These are phyloP conservation scores for Antrodiella citrinella DNA, from an alignment of 768 basidiomycete genomes.

Conservation along the genomic window DNA sequence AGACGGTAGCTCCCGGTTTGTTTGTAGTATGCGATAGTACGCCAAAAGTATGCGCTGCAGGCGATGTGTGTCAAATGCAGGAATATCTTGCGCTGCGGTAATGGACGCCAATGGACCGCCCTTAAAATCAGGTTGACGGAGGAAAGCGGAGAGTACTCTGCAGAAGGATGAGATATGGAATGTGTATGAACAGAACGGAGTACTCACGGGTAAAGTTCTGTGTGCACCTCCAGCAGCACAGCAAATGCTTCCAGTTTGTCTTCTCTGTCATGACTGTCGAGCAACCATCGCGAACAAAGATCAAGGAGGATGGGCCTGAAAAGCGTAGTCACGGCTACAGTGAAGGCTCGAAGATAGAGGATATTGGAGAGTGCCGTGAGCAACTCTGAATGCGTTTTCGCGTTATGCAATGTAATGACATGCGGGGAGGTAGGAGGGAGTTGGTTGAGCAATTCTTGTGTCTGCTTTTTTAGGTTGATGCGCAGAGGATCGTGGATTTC, in stretches of 20 bases:
- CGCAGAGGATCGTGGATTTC: slow-evolving; percentile 43
- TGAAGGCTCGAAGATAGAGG: slow-evolving; percentile 54
- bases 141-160: slow-evolving; percentile 51
- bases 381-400: slow-evolving; percentile 32
- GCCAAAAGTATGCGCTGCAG: slow-evolving; percentile 68
- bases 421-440: slow-evolving; percentile 37
- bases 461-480: slow-evolving; percentile 52
- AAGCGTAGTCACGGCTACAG: slow-evolving; percentile 47
- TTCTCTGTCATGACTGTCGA: slow-evolving; percentile 38
- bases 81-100: slow-evolving; percentile 20
- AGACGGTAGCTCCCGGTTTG: slow-evolving; percentile 60
- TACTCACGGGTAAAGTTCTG: slow-evolving; percentile 66
- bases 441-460: slow-evolving; percentile 33
- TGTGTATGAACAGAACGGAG: slow-evolving; percentile 4
- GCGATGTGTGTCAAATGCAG: slow-evolving; percentile 31
- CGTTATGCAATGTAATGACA: slow-evolving; percentile 29
- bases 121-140: slow-evolving; percentile 33
- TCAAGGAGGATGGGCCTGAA: slow-evolving; percentile 78
- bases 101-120: slow-evolving; percentile 48
- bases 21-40: slow-evolving; percentile 73
- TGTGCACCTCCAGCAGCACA: slow-evolving; percentile 56
- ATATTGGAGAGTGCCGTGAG: slow-evolving; percentile 50
- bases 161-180: slow-evolving; percentile 9
- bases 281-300: slow-evolving; percentile 75
- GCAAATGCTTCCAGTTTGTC: slow-evolving; percentile 53